Conservation (phyloP, 441 rosid species). For the Adansonia rubrostipa region DNA sequence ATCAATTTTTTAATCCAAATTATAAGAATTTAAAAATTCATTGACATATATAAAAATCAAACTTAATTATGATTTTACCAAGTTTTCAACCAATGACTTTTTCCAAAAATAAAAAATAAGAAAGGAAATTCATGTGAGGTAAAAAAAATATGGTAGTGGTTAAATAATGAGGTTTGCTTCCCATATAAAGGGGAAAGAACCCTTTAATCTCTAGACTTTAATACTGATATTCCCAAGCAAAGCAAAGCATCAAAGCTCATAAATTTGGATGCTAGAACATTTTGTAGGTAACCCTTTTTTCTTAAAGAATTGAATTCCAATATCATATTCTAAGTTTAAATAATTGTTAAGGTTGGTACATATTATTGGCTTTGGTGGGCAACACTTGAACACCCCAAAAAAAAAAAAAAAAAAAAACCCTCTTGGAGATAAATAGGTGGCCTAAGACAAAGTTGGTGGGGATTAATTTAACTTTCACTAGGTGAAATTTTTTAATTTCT, state of each 20-base stretch:
- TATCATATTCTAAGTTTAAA: conserved; percentile 8
- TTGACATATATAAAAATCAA: too few species aligned
- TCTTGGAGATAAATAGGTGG: neutral
- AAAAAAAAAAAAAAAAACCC: neutral
- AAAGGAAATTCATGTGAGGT: neutral
- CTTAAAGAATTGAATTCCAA: neutral
- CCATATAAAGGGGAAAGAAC: neutral
- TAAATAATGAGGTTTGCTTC: neutral
- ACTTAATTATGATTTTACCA: neutral
- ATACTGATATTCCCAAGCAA: neutral
- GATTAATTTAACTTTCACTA: neutral
- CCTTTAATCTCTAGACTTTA: neutral
- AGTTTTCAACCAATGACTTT: neutral
- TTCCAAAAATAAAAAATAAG: too few species aligned
- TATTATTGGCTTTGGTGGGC: conserved; percentile 8
- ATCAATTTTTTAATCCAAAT: too few species aligned
- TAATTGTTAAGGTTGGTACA: conserved; percentile 5
- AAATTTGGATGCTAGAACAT: neutral
- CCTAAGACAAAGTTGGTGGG: neutral
- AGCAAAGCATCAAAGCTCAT: neutral
- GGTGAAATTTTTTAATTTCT: neutral
- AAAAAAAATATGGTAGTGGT: neutral
- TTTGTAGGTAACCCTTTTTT: neutral
- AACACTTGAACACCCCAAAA: neutral
- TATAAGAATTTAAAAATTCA: too few species aligned